Base-by-base conservation (phyloP, 2,329 filamentous ascomycete genomes). In the Metarhizium sp. region DNA sequence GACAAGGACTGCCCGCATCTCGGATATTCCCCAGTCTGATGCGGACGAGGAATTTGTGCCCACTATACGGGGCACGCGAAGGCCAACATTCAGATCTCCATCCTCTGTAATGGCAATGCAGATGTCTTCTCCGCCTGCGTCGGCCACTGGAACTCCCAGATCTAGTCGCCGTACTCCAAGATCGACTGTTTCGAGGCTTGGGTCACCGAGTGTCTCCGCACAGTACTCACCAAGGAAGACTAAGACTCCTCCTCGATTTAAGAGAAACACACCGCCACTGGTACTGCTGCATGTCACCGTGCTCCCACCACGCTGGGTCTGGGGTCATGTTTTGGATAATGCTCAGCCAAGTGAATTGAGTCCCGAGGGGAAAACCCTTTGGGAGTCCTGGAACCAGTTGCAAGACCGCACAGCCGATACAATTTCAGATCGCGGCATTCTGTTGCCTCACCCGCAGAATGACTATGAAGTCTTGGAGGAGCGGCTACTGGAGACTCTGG, bases 381-480 rank as follows among this genome's bases (percentile, higher is more conserved):
- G 76, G 30, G 80, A 84, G 59, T 81, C 82, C 36, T 88, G 84
- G 80, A 79, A 80, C 49, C 73, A 86, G 56, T 73, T 92, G 2
- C 82, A 85, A 60, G 84, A 88, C 53, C 85, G 87, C 57, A 75
- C 89, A 4, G 83, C 82, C 1, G 87, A 90, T 52, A 89, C 87
- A 0, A 82, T 91, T 11, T 78, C 88, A 59, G 80, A 88, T 64
- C 79, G 89, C 25, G 89, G 87, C 2, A 78, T 94, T 38, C 73
- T 94, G 47, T 78, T 94, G 7, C 82, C 87, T 2, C 90, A 94
- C 65, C 89, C 89, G 1, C 82, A 88, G 61, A 86, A 86, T 55
- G 88, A 92, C 66, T 92, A 88, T 63, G 88, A 92, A 67, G 72
- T 90, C 55, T 78, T 94, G 0, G 87, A 92, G 70, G 88, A 92